These are phyloP conservation scores for Collybia nuda DNA, from an alignment of 768 basidiomycete species.

Conservation along the genomic window DNA sequence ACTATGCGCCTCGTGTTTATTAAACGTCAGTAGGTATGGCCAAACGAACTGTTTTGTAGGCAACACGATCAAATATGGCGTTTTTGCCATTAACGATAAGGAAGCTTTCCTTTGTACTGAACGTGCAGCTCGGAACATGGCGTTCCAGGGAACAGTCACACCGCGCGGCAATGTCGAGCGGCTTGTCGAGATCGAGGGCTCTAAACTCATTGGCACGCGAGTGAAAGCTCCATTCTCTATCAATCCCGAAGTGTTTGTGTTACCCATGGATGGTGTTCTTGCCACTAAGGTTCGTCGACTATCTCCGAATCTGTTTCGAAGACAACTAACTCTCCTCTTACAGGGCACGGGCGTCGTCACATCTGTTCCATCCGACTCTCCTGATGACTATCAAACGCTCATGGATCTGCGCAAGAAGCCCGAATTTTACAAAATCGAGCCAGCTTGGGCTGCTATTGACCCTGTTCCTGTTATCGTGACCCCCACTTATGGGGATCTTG, in stretches of 20 bases:
- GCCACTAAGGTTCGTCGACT: constrained; percentile 71
- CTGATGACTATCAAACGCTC: constrained; percentile 91
- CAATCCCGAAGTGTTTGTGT: constrained; percentile 85
- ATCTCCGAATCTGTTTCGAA: neutral
- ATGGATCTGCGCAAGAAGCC: constrained; percentile 94
- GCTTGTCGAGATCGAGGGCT: constrained; percentile 76
- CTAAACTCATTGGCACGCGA: constrained; percentile 81
- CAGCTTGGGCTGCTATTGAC: constrained; percentile 81
- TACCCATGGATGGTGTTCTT: constrained; percentile 98
- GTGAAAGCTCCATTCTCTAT: constrained; percentile 86
- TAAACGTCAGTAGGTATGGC: constrained; percentile 67
- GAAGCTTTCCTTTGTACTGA: constrained; percentile 89
- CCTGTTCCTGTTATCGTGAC: constrained; percentile 88
- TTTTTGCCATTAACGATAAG: constrained; percentile 84
- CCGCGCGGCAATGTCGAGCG: constrained; percentile 72
- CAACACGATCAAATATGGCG: constrained; percentile 84
- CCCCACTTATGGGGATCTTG: constrained; percentile 90
- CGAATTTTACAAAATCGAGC: constrained; percentile 93
- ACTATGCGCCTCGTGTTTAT: constrained; percentile 7
- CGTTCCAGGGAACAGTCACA: constrained; percentile 85
- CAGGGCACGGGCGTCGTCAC: constrained; percentile 98
- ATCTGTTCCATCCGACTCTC: constrained; percentile 97
- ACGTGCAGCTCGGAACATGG: constrained; percentile 96
- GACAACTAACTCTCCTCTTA: neutral
- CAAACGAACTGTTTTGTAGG: constrained; percentile 99